Evolutionary conservation across 441 rosid species (phyloP), one percentile per base, ranked within the genome.

Genomic region (Pelargonium cotyledonis): DNA sequence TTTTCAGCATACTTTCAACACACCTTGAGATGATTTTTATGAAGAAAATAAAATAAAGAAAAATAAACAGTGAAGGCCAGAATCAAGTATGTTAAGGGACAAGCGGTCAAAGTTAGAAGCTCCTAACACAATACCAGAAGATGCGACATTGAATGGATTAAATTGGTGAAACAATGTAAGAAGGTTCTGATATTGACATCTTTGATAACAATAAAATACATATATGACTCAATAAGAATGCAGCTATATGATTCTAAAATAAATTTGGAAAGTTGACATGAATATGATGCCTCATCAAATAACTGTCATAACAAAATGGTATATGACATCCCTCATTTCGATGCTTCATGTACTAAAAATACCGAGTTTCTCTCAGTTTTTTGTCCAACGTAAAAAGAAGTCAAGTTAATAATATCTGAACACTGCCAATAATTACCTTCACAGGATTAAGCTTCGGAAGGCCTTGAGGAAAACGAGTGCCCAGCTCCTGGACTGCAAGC

Each of bases 381-480:
- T 18, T 4, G 60, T 16, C 60, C 1, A 53, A 53, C 8, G 9
- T n/a, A 53, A 53, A 53, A 15, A 53, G 2, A 7, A 16, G 23
- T 15, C 16, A 53, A 16, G 6, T 16, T 53, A 53, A 53, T 53
- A 19, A 43, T 44, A 74, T 53, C 18, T 38, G 1, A 70, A 38
- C 43, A 29, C 14, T 29, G 35, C 21, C 18, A 63, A 67, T 15
- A 29, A 46, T 67, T 85, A 85, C 96, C 97, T 85, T 92, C 51
- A 94, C 96, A 80, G 97, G 99, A 85, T 95, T 89, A 71, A 95
- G 98, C 83, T 89, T 95, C 68, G 98, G 99, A 75, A 90, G 89
- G 79, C 96, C 99, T 74, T 85, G 81, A 61, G 96, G 92, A 81
- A 95, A 92, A 79, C 91, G 88, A 77, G 79, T 79, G 65, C 86